Conservation (phyloP, 2,329 filamentous ascomycete species). For the Bipolaris victoriae region DNA sequence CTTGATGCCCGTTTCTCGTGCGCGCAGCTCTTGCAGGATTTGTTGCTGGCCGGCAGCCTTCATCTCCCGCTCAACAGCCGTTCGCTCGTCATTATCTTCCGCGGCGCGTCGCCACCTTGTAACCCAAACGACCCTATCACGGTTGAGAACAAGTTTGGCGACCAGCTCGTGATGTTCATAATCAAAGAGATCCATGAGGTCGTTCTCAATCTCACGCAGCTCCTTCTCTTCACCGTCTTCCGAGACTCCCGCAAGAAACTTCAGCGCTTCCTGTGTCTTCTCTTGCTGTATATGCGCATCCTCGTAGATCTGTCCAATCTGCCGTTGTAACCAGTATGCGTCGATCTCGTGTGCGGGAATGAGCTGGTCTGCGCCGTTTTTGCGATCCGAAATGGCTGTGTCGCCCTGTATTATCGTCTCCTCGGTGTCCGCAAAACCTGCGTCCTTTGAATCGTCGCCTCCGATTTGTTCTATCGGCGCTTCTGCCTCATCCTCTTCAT, state of each 20-base stretch:
- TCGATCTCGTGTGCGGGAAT: conserved; percentile 90
- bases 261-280: conserved; percentile 84
- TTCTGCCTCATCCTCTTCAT: conserved; percentile 72
- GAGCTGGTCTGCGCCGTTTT: conserved; percentile 59
- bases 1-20: conserved; percentile 67
- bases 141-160: conserved; percentile 86
- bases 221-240: conserved; percentile 82
- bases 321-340: conserved; percentile 94
- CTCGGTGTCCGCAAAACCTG: conserved; percentile 64
- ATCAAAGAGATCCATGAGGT: conserved; percentile 97
- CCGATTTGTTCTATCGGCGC: conserved; percentile 66
- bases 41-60: conserved; percentile 81
- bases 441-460: conserved; percentile 58
- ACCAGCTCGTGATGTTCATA: conserved; percentile 96
- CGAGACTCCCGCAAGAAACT: conserved; percentile 77
- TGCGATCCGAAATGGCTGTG: conserved; percentile 50
- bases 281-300: conserved; percentile 93
- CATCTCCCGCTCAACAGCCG: conserved; percentile 87
- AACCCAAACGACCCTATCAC: conserved; percentile 94
- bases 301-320: conserved; percentile 85
- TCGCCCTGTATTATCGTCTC: conserved; percentile 84
- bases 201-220: conserved; percentile 93
- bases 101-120: conserved; percentile 85
- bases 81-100: conserved; percentile 73
- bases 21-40: conserved; percentile 87